A percentile compares a stretch with the other conserved stretches of the same genome.
These are phyloP conservation scores for Lachancea cidri DNA, from an alignment of 805 yeast genomes.

Conservation along the genomic window DNA sequence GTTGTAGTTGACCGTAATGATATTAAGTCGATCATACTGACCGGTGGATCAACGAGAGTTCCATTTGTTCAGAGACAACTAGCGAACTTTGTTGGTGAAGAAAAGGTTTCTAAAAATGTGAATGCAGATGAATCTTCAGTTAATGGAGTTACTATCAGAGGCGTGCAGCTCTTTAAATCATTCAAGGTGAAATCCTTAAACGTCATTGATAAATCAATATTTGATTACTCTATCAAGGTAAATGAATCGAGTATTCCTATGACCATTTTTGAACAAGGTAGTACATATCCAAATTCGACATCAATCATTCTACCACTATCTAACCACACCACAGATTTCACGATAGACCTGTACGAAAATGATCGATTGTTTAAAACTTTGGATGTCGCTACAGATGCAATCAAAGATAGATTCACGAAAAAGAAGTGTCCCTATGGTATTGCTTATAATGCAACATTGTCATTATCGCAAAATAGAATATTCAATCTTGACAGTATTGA, in stretches of 20 bases:
- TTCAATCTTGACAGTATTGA: slow-evolving; percentile 43
- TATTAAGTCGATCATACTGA: slow-evolving; percentile 62
- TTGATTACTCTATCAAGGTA: slow-evolving; percentile 40
- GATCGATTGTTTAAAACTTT: slow-evolving; percentile 16
- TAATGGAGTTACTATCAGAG: slow-evolving; percentile 82
- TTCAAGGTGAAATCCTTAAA: slow-evolving; percentile 55
- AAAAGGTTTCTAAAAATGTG: slow-evolving; percentile 68
- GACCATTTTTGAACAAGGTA: slow-evolving; percentile 45
- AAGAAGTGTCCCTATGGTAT: slow-evolving; percentile 38
- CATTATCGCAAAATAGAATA: slow-evolving; percentile 45
- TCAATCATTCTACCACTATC: slow-evolving; percentile 34
- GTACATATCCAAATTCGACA: slow-evolving; percentile 32
- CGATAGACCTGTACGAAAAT: slow-evolving; percentile 32
- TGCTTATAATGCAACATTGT: slow-evolving; percentile 39
- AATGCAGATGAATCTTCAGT: slow-evolving; percentile 96
- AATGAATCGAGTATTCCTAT: slow-evolving; percentile 27
- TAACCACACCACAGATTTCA: slow-evolving; percentile 25
- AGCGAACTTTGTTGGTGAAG: slow-evolving; percentile 49
- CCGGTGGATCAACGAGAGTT: slow-evolving; percentile 89
- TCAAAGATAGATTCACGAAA: slow-evolving; percentile 33
- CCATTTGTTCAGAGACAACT: slow-evolving; percentile 76
- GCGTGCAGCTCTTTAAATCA: slow-evolving; percentile 64
- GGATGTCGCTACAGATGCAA: slow-evolving; percentile 9
- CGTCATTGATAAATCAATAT: slow-evolving; percentile 51
- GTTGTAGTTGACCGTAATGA: slow-evolving; percentile 32